Percentiles rank a stretch among this genome's conserved stretches.
phyloP scores from a whole-genome alignment of 2,329 filamentous ascomycete genomes.

The Zelopaecilomyces penicillatus region DNA sequence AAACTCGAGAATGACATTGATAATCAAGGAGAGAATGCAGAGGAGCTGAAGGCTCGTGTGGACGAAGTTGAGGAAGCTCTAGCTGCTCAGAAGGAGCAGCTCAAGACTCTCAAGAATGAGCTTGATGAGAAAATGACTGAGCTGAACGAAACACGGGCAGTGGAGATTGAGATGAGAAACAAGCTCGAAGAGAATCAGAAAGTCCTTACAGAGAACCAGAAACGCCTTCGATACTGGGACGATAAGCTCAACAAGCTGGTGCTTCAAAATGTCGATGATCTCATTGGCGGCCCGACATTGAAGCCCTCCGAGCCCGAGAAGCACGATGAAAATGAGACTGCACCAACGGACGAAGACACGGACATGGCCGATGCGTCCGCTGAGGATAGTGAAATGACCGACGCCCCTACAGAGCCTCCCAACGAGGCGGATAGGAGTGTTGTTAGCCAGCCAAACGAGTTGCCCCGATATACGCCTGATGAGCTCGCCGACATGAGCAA shows the following conservation, averaged over 20 bases:
- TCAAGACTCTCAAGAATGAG: constrained; percentile 71
- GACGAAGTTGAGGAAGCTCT: constrained; percentile 77
- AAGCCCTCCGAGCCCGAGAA: constrained; percentile 20
- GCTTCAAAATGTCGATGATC: constrained; percentile 71
- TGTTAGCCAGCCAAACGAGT: constrained; percentile 39
- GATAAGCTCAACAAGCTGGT: constrained; percentile 80
- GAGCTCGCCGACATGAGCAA: constrained; percentile 60
- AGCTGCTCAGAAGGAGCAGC: constrained; percentile 68
- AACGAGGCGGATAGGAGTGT: constrained; percentile 17
- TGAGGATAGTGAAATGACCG: constrained; percentile 16
- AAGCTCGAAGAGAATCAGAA: constrained; percentile 97
- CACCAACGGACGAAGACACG: constrained; percentile 19
- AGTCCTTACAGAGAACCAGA: constrained; percentile 75
- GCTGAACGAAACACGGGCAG: constrained; percentile 78
- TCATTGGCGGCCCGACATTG: constrained; percentile 35
- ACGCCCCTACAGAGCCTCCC: constrained; percentile 16
- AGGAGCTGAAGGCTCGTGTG: constrained; percentile 62
- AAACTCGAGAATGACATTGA: constrained; percentile 70
- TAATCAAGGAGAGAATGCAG: constrained; percentile 67
- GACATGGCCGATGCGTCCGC: constrained; percentile 23
- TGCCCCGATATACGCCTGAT: constrained; percentile 71
- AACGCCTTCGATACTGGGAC: constrained; percentile 75
- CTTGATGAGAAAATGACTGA: constrained; percentile 79
- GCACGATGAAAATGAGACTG: constrained; percentile 15
- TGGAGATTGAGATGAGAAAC: constrained; percentile 97